phyloP scores from a whole-genome alignment of 768 basidiomycete genomes.

The Pisolithus marmoratus region DNA sequence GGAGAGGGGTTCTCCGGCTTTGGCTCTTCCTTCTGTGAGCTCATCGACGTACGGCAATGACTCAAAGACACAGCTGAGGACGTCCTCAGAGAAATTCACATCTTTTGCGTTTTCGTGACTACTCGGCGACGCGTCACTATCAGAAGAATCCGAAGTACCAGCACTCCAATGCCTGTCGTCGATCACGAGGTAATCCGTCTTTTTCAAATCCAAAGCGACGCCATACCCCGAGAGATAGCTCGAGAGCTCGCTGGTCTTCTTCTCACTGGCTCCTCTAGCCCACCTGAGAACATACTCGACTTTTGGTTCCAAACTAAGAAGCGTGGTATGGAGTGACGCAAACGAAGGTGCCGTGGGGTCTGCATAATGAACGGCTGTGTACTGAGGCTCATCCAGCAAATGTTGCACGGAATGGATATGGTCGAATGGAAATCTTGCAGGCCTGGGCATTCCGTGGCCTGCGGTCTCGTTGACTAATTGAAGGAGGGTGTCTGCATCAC shows the following conservation, averaged over 20 bases:
- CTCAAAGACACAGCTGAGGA: conserved; percentile 24
- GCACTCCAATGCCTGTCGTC: conserved; percentile 63
- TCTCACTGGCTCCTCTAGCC: conserved; percentile 22
- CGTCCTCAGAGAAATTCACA: conserved; percentile 9
- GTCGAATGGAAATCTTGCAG: conserved; percentile 62
- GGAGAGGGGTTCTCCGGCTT: conserved; percentile 39
- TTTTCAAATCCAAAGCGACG: conserved; percentile 89
- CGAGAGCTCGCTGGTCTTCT: conserved; percentile 29
- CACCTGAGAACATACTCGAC: conserved; percentile 71
- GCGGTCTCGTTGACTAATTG: conserved; percentile 38
- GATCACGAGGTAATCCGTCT: conserved; percentile 91
- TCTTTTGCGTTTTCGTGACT: conserved; percentile 2
- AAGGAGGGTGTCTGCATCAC: conserved; percentile 56
- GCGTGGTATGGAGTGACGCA: conserved; percentile 59
- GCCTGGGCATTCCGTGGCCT: conserved; percentile 21
- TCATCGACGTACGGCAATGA: conserved; percentile 24
- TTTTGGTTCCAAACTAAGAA: conserved; percentile 44
- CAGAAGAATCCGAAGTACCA: conserved; percentile 6
- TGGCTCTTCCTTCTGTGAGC: conserved; percentile 28
- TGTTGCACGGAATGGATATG: conserved; percentile 57
- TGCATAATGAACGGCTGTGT: conserved; percentile 76
- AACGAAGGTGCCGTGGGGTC: conserved; percentile 62
- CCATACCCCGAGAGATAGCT: conserved; percentile 82
- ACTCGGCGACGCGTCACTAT: neutral
- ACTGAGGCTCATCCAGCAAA: conserved; percentile 41